Conservation (phyloP, 768 basidiomycete species). For the Rhizopogon roseolus region DNA sequence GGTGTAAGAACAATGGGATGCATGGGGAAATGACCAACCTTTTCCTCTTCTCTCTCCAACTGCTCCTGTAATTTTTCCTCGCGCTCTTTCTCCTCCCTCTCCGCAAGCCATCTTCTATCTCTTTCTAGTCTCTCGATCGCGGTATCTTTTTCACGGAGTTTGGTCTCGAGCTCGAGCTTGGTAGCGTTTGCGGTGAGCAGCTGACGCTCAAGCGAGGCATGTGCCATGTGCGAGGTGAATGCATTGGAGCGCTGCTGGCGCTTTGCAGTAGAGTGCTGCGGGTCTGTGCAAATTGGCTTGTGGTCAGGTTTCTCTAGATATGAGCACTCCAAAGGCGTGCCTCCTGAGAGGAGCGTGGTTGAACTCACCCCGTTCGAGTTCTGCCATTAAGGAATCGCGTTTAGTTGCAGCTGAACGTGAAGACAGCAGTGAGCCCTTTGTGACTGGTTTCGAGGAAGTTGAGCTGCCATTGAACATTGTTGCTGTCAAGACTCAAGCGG, state of each 20-base stretch:
- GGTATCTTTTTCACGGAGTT: constrained; percentile 60
- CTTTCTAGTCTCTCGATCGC: constrained; percentile 62
- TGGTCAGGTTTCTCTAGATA: neutral
- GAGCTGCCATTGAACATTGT: neutral
- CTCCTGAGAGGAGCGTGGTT: neutral
- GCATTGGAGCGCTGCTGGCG: constrained; percentile 61
- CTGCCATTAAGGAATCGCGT: constrained; percentile 62
- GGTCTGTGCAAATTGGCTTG: constrained; percentile 36
- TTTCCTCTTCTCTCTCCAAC: constrained; percentile 47
- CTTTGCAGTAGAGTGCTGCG: constrained; percentile 61
- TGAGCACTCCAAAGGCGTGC: neutral
- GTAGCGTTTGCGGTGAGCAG: constrained; percentile 56
- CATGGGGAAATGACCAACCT: constrained; percentile 37
- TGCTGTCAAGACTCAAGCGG: no score
- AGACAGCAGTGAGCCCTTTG: neutral
- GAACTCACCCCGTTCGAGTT: constrained; percentile 56
- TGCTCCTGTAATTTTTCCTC: constrained; percentile 62
- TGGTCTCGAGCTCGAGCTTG: constrained; percentile 61
- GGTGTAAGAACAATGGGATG: neutral
- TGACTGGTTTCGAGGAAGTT: neutral
- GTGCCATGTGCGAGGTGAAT: constrained; percentile 56
- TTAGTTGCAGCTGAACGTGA: constrained; percentile 39
- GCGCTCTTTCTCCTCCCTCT: constrained; percentile 63
- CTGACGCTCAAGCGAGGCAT: constrained; percentile 65
- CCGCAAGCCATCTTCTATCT: constrained; percentile 65